Evolutionary conservation across 2,329 filamentous ascomycete genomes (phyloP), one percentile per base, ranked within the genome.

Genomic region (Fusarium sp.): DNA sequence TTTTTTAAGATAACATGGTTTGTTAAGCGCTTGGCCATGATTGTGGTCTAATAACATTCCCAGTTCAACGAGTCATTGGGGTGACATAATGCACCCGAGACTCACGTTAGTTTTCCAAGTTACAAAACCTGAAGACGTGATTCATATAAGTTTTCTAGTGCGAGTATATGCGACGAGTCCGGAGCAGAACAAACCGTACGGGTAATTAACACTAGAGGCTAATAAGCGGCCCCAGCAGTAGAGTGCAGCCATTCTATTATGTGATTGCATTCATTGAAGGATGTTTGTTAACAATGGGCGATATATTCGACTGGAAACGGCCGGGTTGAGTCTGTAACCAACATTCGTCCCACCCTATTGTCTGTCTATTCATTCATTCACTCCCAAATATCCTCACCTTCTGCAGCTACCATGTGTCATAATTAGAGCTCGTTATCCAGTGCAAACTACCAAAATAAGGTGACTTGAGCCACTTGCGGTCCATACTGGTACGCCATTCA

Each of bases 321-420:
- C 21, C 52, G 19, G 41, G 31, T 49, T 51, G n/a, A 55, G 45
- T 60, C 27, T 69, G 65, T 56, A 65, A 63, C 63, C 27, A 35
- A 63, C 18, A 63, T 29, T 41, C 37, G 29, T 51, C 61, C 62
- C 46, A 19, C 56, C 31, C 23, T 45, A 55, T 35, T 35, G 29
- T 25, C 46, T 25, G 29, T 33, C 42, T 37, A 23, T 49, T 56
- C 39, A 49, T 66, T 56, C 38, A 46, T 33, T 56, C 49, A 46
- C 21, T 39, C 41, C 48, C 48, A 57, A 57, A 51, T 29, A 25
- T 25, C 33, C 19, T 23, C 12, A 51, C 29, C 29, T 35, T 39
- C 45, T 52, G 60, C 48, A 64, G 54, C 63, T 48, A 65, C 60
- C 61, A 46, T 64, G 72, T 75, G 57, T 71, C 69, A 75, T 46